Percentiles rank a stretch among this genome's conserved stretches.
phyloP scores from a whole-genome alignment of 345 rosid species.

The Linum trigynum region DNA sequence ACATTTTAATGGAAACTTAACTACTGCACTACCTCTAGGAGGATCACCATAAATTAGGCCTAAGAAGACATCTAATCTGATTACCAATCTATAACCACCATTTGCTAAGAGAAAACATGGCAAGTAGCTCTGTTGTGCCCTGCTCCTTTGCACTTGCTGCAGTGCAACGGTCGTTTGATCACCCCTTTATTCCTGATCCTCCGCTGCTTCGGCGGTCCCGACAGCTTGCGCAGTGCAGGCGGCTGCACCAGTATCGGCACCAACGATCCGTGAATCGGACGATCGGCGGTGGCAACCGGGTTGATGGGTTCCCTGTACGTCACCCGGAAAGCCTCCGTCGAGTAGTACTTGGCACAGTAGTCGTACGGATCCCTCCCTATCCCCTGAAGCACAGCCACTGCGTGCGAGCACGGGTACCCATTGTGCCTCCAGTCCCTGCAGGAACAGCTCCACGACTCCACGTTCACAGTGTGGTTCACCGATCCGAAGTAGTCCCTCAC shows the following conservation, averaged over 20 bases:
- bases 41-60: no score
- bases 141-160: conserved; percentile 25
- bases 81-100: no score
- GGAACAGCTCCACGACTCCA: conserved; percentile 17
- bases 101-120: conserved; percentile 17
- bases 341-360: conserved; percentile 19
- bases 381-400: conserved; percentile 18
- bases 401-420: conserved; percentile 21
- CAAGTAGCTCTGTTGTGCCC: conserved; percentile 24
- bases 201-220: conserved; percentile 25
- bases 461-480: conserved; percentile 2
- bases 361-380: conserved; percentile 13
- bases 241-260: conserved; percentile 13
- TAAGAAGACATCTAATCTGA: no score
- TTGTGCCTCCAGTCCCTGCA: conserved; percentile 21
- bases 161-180: conserved; percentile 21
- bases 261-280: conserved; percentile 9
- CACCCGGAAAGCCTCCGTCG: conserved; percentile 13
- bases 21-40: no score
- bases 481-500: conserved; percentile 13
- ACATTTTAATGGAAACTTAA: no score
- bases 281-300: conserved; percentile 18
- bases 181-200: conserved; percentile 16
- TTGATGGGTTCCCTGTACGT: conserved; percentile 19
- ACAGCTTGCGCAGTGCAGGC: conserved; percentile 10